Evolutionary conservation across 768 basidiomycete genomes (phyloP).

Genomic region (Mrakia hoshinonis): DNA sequence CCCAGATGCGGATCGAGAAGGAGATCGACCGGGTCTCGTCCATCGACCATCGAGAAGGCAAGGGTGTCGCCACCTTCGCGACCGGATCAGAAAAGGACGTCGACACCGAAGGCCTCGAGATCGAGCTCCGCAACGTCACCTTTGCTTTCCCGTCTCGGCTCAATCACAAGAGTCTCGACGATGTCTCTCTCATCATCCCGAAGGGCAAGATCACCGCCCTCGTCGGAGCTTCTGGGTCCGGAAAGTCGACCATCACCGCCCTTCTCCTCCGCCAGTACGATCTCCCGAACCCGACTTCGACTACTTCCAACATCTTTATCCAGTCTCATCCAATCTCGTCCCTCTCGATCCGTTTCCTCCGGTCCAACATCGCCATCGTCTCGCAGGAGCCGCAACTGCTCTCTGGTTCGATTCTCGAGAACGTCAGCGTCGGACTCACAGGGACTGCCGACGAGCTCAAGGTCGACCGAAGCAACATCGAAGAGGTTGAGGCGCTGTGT

Average conservation of each 20-base stretch:
- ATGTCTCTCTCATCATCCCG: constrained; percentile 32
- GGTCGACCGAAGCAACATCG: constrained; percentile 31
- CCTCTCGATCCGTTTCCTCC: constrained; percentile 14
- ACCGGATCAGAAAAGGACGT: background rate
- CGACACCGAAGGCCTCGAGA: constrained; percentile 7
- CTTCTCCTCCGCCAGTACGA: constrained; percentile 39
- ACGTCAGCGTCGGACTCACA: constrained; percentile 39
- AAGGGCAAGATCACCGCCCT: constrained; percentile 30
- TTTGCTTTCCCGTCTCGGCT: constrained; percentile 39
- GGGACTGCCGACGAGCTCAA: constrained; percentile 34
- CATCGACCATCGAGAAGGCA: constrained; percentile 34
- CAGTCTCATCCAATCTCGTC: constrained; percentile 2
- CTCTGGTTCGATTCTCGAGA: constrained; percentile 38
- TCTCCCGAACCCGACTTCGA: constrained; percentile 23
- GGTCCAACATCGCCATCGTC: constrained; percentile 23
- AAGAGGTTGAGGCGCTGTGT: constrained; percentile 30
- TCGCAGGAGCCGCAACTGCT: constrained; percentile 20
- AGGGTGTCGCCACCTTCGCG: constrained; percentile 29
- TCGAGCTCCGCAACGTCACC: constrained; percentile 37
- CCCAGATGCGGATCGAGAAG: constrained; percentile 32
- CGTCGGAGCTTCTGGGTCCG: constrained; percentile 34
- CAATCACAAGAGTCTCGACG: constrained; percentile 33
- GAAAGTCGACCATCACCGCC: constrained; percentile 37
- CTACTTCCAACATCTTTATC: constrained; percentile 22
- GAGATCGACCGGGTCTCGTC: constrained; percentile 37